Percentiles rank a stretch among this genome's conserved stretches.
phyloP scores from a whole-genome alignment of 2,329 filamentous ascomycete species.

The Aspergillus neoniger region DNA sequence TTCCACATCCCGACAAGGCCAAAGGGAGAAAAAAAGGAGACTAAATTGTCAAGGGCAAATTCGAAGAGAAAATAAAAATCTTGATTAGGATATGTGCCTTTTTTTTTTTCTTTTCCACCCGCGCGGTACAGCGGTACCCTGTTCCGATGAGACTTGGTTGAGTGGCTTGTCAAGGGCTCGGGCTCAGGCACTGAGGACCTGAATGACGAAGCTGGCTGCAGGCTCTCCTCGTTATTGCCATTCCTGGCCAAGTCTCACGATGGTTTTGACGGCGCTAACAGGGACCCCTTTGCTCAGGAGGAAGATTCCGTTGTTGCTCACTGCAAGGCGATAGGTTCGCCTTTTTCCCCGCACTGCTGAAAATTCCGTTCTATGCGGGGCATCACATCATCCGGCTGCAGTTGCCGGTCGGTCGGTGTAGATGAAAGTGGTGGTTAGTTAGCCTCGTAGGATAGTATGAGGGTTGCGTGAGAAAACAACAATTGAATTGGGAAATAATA shows the following conservation, averaged over 20 bases:
- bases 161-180: neutral
- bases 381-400: slow-evolving; percentile 19
- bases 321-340: slow-evolving; percentile 3
- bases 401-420: slow-evolving; percentile 10
- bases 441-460: neutral
- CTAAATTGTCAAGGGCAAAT: neutral
- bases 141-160: too few relatives aligned
- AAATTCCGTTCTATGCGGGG: slow-evolving; percentile 30
- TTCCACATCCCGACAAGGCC: slow-evolving; percentile 6
- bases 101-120: neutral
- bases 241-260: slow-evolving; percentile 13
- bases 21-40: neutral
- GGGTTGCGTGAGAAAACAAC: neutral
- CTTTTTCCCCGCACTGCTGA: slow-evolving; percentile 32
- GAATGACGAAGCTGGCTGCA: neutral
- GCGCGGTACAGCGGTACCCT: neutral
- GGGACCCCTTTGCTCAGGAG: neutral
- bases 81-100: neutral
- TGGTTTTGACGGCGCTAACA: slow-evolving; percentile 4
- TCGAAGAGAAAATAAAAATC: neutral
- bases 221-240: slow-evolving; percentile 14
- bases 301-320: slow-evolving; percentile 5
- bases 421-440: neutral
- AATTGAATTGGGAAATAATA: neutral
- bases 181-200: neutral